Base-by-base conservation (phyloP, 1,284 basidiomycete genomes). In the Coniophora puteana region DNA sequence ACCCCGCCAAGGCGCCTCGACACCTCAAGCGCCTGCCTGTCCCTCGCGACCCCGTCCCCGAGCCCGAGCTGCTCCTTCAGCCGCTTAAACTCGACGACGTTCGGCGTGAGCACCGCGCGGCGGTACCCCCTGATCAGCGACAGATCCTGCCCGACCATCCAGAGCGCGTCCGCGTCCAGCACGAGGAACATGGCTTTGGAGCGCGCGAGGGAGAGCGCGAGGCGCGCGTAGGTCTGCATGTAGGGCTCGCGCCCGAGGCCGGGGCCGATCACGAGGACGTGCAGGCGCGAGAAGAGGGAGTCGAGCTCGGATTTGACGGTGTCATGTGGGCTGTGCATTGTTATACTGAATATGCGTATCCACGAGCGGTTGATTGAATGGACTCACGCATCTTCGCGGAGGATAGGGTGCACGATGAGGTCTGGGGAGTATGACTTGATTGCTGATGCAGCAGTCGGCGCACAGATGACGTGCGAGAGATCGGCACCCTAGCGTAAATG, bases 341-440 rank as follows among this genome's bases (percentile, higher is more conserved):
- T 31, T 14, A 14, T 29, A 49, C 26, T 44, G 29, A 26, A 26
- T 25, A 4, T 16, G 20, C 13, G 7, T 21, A 13, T 7, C 33
- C 4, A 25, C 3, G 30, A n/a, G 30, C 10, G 22, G 6, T 10
- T 21, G 30, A 23, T 7, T 39, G 11, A 25, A 35, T 8, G 11
- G 20, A 55, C 72, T 46, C 52, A 75, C 71, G 55, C 56, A 30
- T 83, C 74, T 61, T 84, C 75, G 26, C 68, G 71, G 5, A 99
- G 75, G 38, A 96, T 85, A 1, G 89, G 92, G 57, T 98, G 94
- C 0, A 99, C 95, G 56, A 99, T 99, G 32, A 98, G 68, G 65
- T 99, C 95, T 8, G 93, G 90, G 1, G 88, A 89, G 57, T 97
- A 99, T 0, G 90, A 87, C 68, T 99, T 99, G 73, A 99, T 98